Percentiles rank a stretch among this genome's conserved stretches.
phyloP scores from a whole-genome alignment of 352 stramenopile genomes.

The Aphanomyces euteiches region DNA sequence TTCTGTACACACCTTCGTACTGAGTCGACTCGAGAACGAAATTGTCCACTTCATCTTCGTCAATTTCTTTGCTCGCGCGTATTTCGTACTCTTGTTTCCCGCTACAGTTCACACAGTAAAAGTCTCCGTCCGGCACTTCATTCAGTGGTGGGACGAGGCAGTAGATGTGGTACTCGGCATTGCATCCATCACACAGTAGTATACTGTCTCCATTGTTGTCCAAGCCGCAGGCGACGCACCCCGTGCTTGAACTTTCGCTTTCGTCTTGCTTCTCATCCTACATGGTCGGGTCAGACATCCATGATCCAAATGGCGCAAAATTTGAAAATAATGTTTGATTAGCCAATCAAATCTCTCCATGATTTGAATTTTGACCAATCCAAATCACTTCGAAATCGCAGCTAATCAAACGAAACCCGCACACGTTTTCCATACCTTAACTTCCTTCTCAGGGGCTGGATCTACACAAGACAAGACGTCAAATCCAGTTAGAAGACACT shows the following conservation, averaged over 20 bases:
- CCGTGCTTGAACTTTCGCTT: slow-evolving; percentile 9
- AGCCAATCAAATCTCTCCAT: slow-evolving; percentile 14
- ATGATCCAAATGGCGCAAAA: slow-evolving; percentile 1
- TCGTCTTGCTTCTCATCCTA: background rate
- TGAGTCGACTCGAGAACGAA: slow-evolving; percentile 32
- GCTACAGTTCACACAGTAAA: slow-evolving; percentile 45
- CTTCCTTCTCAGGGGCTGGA: background rate
- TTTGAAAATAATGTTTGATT: background rate
- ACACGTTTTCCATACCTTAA: slow-evolving; percentile 6
- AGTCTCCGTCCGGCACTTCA: slow-evolving; percentile 72
- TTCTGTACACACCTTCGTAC: slow-evolving; percentile 49
- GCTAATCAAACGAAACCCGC: background rate
- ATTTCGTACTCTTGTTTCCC: slow-evolving; percentile 13
- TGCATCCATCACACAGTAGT: slow-evolving; percentile 76
- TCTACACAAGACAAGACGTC: background rate
- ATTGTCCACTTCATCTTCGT: slow-evolving; percentile 33
- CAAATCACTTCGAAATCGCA: background rate
- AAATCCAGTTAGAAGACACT: background rate
- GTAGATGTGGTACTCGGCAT: slow-evolving; percentile 84
- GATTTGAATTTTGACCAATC: background rate
- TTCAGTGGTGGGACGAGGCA: slow-evolving; percentile 68
- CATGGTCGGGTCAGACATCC: background rate
- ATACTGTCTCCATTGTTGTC: slow-evolving; percentile 79
- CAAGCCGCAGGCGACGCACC: slow-evolving; percentile 63
- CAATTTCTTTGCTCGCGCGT: background rate